These are phyloP conservation scores for Linnemannia elongata DNA, from an alignment of 192 early-diverging fungal species.

Conservation along the genomic window DNA sequence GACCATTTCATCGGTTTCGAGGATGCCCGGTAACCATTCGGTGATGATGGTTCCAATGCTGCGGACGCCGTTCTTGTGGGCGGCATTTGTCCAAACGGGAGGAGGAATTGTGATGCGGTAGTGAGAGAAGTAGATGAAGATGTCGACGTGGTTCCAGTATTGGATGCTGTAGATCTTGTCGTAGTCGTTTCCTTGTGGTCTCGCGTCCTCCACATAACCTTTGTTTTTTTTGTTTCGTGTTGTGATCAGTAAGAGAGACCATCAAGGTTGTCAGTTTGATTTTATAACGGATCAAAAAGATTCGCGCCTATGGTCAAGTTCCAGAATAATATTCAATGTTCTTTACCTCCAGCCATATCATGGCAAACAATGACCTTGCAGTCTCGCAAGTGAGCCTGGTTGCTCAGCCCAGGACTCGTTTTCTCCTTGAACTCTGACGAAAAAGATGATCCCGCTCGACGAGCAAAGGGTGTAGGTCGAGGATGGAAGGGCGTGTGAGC, in stretches of 20 bases:
- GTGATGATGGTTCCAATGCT: constrained; percentile 73
- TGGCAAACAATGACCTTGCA: constrained; percentile 67
- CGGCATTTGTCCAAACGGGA: constrained; percentile 71
- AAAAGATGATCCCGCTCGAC: neutral
- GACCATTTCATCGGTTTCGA: constrained; percentile 68
- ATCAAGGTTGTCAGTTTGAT: neutral
- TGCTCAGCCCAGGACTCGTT: neutral
- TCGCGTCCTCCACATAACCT: constrained; percentile 69
- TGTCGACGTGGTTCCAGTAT: constrained; percentile 74
- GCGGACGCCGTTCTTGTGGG: constrained; percentile 71
- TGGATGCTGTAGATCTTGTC: constrained; percentile 65
- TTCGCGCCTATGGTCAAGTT: neutral
- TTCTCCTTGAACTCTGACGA: neutral
- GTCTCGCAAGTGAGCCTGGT: constrained; percentile 10
- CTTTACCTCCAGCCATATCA: constrained; percentile 73
- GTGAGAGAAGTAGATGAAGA: constrained; percentile 78
- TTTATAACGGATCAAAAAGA: neutral
- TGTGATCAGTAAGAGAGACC: neutral
- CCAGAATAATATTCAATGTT: neutral
- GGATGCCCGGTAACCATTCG: constrained; percentile 65
- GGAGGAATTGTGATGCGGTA: constrained; percentile 71
- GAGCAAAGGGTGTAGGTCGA: constrained; percentile 14
- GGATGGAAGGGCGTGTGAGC: constrained; percentile 47
- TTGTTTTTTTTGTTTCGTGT: neutral
- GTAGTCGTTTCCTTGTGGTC: constrained; percentile 62